phyloP scores from a whole-genome alignment of 1,284 basidiomycete genomes.

The Fomitopsis betulina region DNA sequence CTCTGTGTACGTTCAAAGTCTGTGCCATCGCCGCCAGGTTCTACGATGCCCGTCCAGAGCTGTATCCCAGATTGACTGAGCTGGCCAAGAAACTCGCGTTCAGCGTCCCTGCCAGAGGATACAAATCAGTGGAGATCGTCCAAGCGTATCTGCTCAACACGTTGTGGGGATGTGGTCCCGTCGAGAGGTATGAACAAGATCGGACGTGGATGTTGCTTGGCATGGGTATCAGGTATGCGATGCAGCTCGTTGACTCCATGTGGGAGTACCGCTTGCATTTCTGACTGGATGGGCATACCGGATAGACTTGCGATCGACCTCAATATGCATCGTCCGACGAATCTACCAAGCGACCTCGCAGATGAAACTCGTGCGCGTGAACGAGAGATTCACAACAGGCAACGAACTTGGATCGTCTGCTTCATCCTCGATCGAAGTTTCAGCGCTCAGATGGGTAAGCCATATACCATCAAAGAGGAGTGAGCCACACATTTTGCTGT shows the following conservation, averaged over 20 bases:
- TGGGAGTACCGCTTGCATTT: not conserved
- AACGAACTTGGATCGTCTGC: slow-evolving; percentile 92
- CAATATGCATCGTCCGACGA: slow-evolving; percentile 89
- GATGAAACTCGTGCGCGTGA: slow-evolving; percentile 72
- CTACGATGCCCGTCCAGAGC: slow-evolving; percentile 79
- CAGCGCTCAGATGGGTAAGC: slow-evolving; percentile 92
- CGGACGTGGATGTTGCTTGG: slow-evolving; percentile 90
- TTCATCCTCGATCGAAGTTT: slow-evolving; percentile 88
- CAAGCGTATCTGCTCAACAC: slow-evolving; percentile 85
- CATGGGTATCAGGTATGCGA: slow-evolving; percentile 70
- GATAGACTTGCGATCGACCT: slow-evolving; percentile 91
- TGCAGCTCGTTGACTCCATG: slow-evolving; percentile 6
- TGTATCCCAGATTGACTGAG: slow-evolving; percentile 78
- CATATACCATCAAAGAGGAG: slow-evolving; percentile 83
- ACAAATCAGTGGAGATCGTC: slow-evolving; percentile 95
- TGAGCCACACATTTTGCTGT: slow-evolving; percentile 35
- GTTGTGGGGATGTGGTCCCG: slow-evolving; percentile 86
- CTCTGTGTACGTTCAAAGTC: slow-evolving; percentile 41
- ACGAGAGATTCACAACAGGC: slow-evolving; percentile 86
- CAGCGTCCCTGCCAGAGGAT: slow-evolving; percentile 77
- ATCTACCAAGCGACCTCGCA: slow-evolving; percentile 63
- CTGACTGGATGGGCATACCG: not conserved
- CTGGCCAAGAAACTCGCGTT: slow-evolving; percentile 92
- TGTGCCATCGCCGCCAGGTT: slow-evolving; percentile 93
- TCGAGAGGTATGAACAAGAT: slow-evolving; percentile 94